Conservation (phyloP, 2,329 filamentous ascomycete genomes). For the Podosphaera leucotricha region DNA sequence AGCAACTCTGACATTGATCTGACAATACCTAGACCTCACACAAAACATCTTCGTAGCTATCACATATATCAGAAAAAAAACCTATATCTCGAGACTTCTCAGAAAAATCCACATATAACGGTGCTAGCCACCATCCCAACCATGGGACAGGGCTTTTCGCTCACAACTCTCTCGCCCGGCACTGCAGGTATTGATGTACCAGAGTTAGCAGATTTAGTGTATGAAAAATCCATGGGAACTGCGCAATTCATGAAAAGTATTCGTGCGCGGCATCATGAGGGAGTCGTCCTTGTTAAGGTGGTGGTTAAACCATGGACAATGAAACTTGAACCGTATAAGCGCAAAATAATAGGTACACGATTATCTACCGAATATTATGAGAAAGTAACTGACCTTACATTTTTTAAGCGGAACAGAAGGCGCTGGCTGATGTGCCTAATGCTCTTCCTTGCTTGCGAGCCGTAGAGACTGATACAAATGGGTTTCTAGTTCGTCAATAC, state of each 20-base stretch:
- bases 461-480: slow-evolving; percentile 75
- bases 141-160: slow-evolving; percentile 95
- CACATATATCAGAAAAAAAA: too few species aligned
- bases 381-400: slow-evolving; percentile 4
- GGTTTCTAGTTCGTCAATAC: slow-evolving; percentile 83
- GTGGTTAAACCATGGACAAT: slow-evolving; percentile 82
- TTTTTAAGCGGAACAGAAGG: slow-evolving; percentile 48
- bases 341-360: slow-evolving; percentile 45
- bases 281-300: slow-evolving; percentile 80
- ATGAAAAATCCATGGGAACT: slow-evolving; percentile 78
- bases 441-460: slow-evolving; percentile 75
- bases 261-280: slow-evolving; percentile 69
- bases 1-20: too few species aligned
- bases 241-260: slow-evolving; percentile 95
- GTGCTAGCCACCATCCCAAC: slow-evolving; percentile 4
- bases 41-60: too few species aligned
- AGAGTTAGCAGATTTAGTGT: slow-evolving; percentile 71
- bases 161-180: slow-evolving; percentile 74
- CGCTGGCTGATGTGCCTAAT: slow-evolving; percentile 67
- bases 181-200: slow-evolving; percentile 84
- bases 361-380: not conserved
- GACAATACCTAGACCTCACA: too few species aligned
- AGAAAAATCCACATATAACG: too few species aligned
- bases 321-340: slow-evolving; percentile 56
- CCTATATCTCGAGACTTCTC: too few species aligned